Evolutionary conservation across 208 protist species (phyloP), one percentile per base, ranked within the genome.

Genomic region (Leishmania arabica): DNA sequence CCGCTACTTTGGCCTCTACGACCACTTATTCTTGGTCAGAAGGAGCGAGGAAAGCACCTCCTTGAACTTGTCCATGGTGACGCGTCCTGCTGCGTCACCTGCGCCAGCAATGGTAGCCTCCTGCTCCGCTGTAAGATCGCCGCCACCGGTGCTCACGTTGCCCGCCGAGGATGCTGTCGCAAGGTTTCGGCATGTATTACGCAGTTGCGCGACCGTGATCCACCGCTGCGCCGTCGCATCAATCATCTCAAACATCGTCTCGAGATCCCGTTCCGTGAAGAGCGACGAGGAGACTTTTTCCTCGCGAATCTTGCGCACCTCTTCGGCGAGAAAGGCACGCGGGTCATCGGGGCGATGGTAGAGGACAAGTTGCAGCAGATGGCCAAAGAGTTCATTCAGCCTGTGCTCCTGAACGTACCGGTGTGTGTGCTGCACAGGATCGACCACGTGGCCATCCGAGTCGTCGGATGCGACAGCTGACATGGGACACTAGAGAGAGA

Each of bases 171-270:
- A 77, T 17, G 89, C 85, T 5, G 91, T 93, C 3, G 95, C 88
- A 40, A 98, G 84, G 76, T 98, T 98, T 66, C 87, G 85, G 81
- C 91, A 96, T 19, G 91, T 94, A 85, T 98, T 96, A 53, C 93
- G 92, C 70, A 98, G 88, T 79, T 98, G 95, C 47, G 78, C 76
- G 31, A 94, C 86, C 3, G 95, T 96, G 68, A 98, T 92, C 86
- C 86, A 93, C 21, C 88, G 86, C 88, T 98, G 95, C 72, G 89
- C 87, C 1, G 95, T 97, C 27, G 97, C 92, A 83, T 98, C 95
- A 71, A 97, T 97, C 65, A 97, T 87, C 71, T 97, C 89, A 74
- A 97, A 98, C 93, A 98, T 98, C 21, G 94, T 98, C 78, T 96
- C 93, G 49, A 98, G 83, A 76, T 98, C 95, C 66, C 94, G 80